A percentile compares a stretch with the other conserved stretches of the same genome.
Conservation (phyloP, 169 alveolate genomes). For the Neospora caninum region DNA sequence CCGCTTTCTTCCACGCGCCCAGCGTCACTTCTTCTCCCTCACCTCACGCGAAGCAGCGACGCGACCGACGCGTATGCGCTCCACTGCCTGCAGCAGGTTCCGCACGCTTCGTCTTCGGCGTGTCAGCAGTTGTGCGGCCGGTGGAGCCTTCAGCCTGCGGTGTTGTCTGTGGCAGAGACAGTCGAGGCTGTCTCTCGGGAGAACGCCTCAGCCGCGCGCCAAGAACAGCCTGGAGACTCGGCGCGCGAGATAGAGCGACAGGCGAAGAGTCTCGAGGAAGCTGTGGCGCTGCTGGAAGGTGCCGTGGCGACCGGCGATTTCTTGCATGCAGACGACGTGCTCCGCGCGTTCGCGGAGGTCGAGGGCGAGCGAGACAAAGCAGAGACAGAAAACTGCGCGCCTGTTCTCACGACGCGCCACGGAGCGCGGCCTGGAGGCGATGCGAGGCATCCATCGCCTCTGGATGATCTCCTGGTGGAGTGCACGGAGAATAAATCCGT, state of each 20-base stretch:
- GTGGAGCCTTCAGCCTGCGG: not conserved
- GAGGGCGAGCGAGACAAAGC: too few species aligned
- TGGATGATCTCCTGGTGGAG: too few species aligned
- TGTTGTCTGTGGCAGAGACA: not conserved
- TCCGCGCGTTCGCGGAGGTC: too few species aligned
- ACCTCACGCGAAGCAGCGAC: not conserved
- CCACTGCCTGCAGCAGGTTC: not conserved
- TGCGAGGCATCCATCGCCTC: not conserved
- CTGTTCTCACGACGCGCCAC: not conserved
- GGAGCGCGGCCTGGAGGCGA: not conserved
- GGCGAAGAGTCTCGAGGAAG: not conserved
- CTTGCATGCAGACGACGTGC: not conserved
- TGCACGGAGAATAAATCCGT: too few species aligned
- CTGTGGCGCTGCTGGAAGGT: not conserved
- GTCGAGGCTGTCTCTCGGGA: not conserved
- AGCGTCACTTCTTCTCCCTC: not conserved
- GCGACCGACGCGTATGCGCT: not conserved
- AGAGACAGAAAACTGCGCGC: too few species aligned
- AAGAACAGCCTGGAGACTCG: not conserved
- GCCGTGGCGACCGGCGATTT: not conserved
- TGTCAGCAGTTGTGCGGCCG: not conserved
- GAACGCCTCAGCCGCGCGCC: not conserved
- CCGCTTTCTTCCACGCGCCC: not conserved
- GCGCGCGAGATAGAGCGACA: not conserved
- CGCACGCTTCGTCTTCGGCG: not conserved